These are phyloP conservation scores for Phialemoniopsis sp. DNA, from an alignment of 2,329 filamentous ascomycete species.

Conservation along the genomic window DNA sequence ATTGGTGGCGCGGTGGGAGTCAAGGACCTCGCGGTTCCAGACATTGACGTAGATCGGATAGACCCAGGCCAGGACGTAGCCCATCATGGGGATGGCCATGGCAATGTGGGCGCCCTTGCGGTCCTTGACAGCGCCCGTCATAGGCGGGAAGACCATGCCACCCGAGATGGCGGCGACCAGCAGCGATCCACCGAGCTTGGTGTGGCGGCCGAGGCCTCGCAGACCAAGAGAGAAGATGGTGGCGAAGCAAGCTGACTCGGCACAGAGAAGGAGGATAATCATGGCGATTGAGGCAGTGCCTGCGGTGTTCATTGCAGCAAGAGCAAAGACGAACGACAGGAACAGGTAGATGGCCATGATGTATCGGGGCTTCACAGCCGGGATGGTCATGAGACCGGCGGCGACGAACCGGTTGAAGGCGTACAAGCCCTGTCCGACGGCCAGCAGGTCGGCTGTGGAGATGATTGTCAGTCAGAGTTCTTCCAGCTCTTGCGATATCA, in stretches of 20 bases:
- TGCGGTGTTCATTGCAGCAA: conserved; percentile 45
- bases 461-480: conserved; percentile 6
- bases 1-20: conserved; percentile 19
- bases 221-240: conserved; percentile 56
- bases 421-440: conserved; percentile 55
- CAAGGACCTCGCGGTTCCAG: conserved; percentile 21
- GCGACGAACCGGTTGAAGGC: conserved; percentile 55
- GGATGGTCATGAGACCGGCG: conserved; percentile 48
- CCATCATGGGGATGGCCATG: conserved; percentile 22
- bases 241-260: conserved; percentile 54
- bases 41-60: conserved; percentile 25
- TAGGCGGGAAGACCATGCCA: conserved; percentile 50
- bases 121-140: conserved; percentile 37
- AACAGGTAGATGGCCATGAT: conserved; percentile 50
- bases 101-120: conserved; percentile 15
- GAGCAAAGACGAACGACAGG: conserved; percentile 48
- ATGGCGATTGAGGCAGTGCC: conserved; percentile 49
- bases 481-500: neutral
- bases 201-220: conserved; percentile 51
- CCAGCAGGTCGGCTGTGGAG: conserved; percentile 45
- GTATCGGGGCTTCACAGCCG: conserved; percentile 44
- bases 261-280: conserved; percentile 52
- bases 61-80: conserved; percentile 18
- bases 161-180: conserved; percentile 52
- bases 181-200: conserved; percentile 47